Conservation (phyloP, 2,329 filamentous ascomycete species). For the Arthroderma sp. region DNA sequence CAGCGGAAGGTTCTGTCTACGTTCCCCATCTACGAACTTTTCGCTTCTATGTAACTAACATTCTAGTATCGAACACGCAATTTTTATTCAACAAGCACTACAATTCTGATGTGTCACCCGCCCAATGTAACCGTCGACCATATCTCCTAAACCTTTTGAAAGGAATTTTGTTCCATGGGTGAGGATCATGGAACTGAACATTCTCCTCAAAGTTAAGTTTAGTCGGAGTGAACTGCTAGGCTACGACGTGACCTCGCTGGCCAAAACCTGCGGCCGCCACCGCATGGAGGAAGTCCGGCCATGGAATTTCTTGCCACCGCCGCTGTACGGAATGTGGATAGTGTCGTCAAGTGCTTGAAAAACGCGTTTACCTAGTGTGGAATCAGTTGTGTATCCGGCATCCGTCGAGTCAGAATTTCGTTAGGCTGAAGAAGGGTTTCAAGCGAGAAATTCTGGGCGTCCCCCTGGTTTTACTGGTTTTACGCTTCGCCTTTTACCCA, state of each 20-base stretch:
- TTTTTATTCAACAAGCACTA: constrained; percentile 3
- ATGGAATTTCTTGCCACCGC: constrained; percentile 36
- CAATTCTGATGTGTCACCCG: constrained; percentile 19
- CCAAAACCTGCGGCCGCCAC: constrained; percentile 38
- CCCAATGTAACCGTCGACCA: constrained; percentile 36
- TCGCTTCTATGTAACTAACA: no score
- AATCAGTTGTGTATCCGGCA: constrained; percentile 14
- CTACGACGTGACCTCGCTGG: constrained; percentile 44
- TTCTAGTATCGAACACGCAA: no score
- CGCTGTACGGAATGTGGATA: constrained; percentile 25
- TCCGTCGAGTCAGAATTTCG: background rate
- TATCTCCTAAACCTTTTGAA: constrained; percentile 31
- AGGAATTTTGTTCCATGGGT: constrained; percentile 40
- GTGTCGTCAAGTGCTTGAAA: constrained; percentile 30
- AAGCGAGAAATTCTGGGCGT: background rate
- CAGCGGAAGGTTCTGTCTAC: no score
- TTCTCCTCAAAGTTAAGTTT: constrained; percentile 29
- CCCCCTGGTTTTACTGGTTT: constrained; percentile 3
- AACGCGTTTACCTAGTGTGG: constrained; percentile 23
- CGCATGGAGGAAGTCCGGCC: constrained; percentile 41
- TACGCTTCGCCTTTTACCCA: background rate
- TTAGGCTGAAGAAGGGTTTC: background rate
- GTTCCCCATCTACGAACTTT: no score
- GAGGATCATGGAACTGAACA: constrained; percentile 49
- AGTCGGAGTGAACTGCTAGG: constrained; percentile 43